These are phyloP conservation scores for Ajuga reptans DNA, from an alignment of 305 asterid genomes.

Conservation along the genomic window DNA sequence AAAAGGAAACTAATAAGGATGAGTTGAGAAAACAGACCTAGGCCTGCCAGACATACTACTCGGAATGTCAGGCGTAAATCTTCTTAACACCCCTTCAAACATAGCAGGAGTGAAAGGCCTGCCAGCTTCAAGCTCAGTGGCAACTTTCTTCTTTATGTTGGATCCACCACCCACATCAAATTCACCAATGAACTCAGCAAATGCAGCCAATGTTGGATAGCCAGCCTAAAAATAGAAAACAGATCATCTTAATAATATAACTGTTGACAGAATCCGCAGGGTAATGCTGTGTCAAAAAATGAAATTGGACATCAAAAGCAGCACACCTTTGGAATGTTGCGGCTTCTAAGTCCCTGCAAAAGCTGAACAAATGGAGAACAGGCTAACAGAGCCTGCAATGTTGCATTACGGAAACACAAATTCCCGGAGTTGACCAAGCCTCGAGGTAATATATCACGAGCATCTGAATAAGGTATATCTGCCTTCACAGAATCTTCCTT, in stretches of 20 bases:
- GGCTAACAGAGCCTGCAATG: conserved; percentile 82
- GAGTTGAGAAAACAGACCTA: conserved; percentile 41
- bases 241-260: neutral
- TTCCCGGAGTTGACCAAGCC: conserved; percentile 86
- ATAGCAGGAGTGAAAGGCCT: conserved; percentile 59
- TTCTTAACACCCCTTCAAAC: conserved; percentile 67
- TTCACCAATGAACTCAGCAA: conserved; percentile 58
- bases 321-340: conserved; percentile 50
- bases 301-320: neutral
- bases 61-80: conserved; percentile 79
- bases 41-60: conserved; percentile 54
- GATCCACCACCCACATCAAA: conserved; percentile 52
- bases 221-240: conserved; percentile 33
- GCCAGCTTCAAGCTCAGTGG: conserved; percentile 44
- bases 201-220: conserved; percentile 69
- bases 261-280: neutral
- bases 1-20: conserved; percentile 12
- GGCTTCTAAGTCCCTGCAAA: conserved; percentile 46
- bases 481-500: conserved; percentile 26
- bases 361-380: conserved; percentile 80
- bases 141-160: conserved; percentile 43
- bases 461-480: conserved; percentile 30
- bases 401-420: conserved; percentile 87
- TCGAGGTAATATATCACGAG: conserved; percentile 57
- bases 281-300: neutral